Evolutionary conservation across 352 stramenopile species (phyloP).

Genomic region (Thraustotheca clavata): DNA sequence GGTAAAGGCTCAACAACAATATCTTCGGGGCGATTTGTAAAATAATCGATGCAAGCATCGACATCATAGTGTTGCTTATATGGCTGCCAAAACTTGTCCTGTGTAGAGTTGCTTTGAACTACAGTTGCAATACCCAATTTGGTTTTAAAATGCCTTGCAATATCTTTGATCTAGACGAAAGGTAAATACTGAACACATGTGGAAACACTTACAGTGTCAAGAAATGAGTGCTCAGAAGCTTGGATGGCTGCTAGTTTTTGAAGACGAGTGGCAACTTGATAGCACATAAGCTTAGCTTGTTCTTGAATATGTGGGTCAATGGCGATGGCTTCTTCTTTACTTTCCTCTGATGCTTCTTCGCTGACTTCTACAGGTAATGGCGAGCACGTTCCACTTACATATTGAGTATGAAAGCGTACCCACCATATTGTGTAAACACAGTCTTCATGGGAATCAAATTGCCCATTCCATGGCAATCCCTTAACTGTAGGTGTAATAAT

Average conservation of each 20-base stretch:
- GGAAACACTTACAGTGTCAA: neutral
- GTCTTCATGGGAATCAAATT: conserved; percentile 5
- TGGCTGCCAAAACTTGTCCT: neutral
- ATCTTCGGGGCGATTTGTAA: neutral
- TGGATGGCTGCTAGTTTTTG: neutral
- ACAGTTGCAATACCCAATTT: neutral
- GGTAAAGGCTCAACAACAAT: neutral
- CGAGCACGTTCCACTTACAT: neutral
- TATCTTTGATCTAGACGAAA: neutral
- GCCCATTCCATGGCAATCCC: neutral
- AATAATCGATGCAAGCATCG: conserved; percentile 2
- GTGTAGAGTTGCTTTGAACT: neutral
- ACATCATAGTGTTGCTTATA: too few species aligned
- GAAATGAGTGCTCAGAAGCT: neutral
- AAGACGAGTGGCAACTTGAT: neutral
- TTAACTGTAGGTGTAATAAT: neutral
- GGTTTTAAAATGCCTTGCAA: neutral
- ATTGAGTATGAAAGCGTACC: neutral
- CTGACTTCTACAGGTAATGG: neutral
- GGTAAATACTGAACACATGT: neutral
- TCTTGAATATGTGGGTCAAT: conserved; percentile 4
- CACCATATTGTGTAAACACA: neutral
- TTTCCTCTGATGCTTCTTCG: neutral
- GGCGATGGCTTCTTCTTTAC: neutral
- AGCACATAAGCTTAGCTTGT: conserved; percentile 15